Percentiles rank a stretch among this genome's conserved stretches.
Conservation (phyloP, 306 rosid species). For the Boehmeria nivea region DNA sequence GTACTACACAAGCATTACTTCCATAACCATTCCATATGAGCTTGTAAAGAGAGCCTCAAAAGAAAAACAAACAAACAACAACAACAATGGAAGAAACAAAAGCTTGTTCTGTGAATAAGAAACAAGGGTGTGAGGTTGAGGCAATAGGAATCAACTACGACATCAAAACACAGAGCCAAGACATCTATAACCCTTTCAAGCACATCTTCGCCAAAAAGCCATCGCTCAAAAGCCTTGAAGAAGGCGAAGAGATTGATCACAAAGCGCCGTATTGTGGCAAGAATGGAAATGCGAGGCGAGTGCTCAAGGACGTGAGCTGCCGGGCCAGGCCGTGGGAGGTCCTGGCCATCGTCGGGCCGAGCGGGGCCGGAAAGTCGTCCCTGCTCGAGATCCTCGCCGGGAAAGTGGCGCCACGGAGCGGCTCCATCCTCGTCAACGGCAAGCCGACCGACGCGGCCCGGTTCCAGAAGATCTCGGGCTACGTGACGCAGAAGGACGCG, state of each 20-base stretch:
- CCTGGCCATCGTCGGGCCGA: conserved; percentile 89
- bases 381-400: conserved; percentile 85
- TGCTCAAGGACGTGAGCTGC: conserved; percentile 57
- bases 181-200: conserved; percentile 32
- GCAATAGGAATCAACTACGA: conserved; percentile 65
- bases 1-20: too few relatives aligned
- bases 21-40: too few relatives aligned
- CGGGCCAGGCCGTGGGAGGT: conserved; percentile 70
- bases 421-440: conserved; percentile 58
- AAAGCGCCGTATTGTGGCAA: too few relatives aligned
- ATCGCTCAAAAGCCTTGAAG: conserved; percentile 17
- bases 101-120: conserved; percentile 22
- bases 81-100: too few relatives aligned
- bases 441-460: conserved; percentile 46
- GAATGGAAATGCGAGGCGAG: conserved; percentile 25
- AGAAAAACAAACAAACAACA: too few relatives aligned
- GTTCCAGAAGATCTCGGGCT: conserved; percentile 76
- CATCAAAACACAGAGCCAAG: conserved; percentile 38
- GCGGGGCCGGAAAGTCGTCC: conserved; percentile 93
- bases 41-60: too few relatives aligned
- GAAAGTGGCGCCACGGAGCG: conserved; percentile 47
- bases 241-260: background rate
- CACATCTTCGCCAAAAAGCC: conserved; percentile 39
- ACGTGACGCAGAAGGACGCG: conserved; percentile 78
- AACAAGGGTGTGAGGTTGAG: conserved; percentile 80